Evolutionary conservation across 805 yeast species (phyloP), one percentile per base, ranked within the genome.

Genomic region (Metschnikowia cubensis): DNA sequence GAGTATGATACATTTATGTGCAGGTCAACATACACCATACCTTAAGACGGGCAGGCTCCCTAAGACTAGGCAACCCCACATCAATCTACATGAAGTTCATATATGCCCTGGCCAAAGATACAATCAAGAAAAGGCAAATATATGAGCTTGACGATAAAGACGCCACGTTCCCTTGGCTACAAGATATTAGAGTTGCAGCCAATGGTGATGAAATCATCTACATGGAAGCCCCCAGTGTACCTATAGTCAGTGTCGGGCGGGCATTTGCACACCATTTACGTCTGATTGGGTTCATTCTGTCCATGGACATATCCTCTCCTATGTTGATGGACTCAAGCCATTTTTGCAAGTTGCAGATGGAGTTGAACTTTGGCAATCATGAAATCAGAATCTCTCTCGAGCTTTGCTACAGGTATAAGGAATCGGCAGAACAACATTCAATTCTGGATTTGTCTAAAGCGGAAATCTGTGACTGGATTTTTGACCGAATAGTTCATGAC

Each of bases 201-300:
- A 45, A 48, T 17, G 55, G 53, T 36, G 46, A 47, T 22, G 48
- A 47, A 18, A 47, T 43, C 32, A 47, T 56, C 7, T 48, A 35
- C 8, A 40, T 56, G 49, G 58, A 56, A 42, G 41, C 55, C 2
- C 50, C 56, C 6, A 40, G 41, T 14, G 47, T 35, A 10, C 59
- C 58, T 1, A 35, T 40, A 4, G 56, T 56, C 6, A 51, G 49
- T 20, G 32, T 57, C 3, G 58, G 58, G 6, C 37, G 60, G 32
- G 56, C 58, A 2, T 47, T 57, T n/a, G 33, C 50, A 6, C 42
- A 45, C 22, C 60, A 56, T 29, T 38, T 57, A 33, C 31, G 52
- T 22, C 40, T 48, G 10, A 48, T 52, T 36, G 60, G 60, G 5
- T 36, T 56, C 25, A 47, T 57, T 8, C 46, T 35, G 39, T 8